Percentiles rank a stretch among this genome's conserved stretches.
phyloP scores from a whole-genome alignment of 148 eudicot genomes.

The Mesembryanthemum crystallinum region DNA sequence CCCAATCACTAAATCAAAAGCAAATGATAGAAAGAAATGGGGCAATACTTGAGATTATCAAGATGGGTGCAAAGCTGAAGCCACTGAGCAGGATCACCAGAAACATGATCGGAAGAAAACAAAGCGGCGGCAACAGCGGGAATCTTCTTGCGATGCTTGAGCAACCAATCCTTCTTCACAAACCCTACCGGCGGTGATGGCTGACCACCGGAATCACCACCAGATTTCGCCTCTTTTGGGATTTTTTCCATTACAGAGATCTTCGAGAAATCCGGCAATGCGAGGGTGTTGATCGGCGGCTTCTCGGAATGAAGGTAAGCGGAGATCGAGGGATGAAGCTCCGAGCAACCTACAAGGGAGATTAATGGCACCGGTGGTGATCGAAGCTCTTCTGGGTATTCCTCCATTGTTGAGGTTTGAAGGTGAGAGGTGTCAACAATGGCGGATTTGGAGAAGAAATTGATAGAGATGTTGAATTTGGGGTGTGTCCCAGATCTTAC shows the following conservation, averaged over 20 bases:
- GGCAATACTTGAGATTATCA: constrained; percentile 70
- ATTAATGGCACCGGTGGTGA: constrained; percentile 87
- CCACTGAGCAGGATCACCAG: constrained; percentile 94
- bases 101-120: constrained; percentile 51
- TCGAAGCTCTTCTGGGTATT: constrained; percentile 83
- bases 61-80: constrained; percentile 73
- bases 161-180: constrained; percentile 75
- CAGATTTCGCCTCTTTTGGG: constrained; percentile 10
- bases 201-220: constrained; percentile 12
- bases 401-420: constrained; percentile 52
- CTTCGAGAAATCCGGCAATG: constrained; percentile 84
- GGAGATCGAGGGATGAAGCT: constrained; percentile 67
- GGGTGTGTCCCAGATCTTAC: too few relatives aligned
- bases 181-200: constrained; percentile 41
- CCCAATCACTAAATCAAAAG: background rate
- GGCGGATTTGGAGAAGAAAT: background rate
- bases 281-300: constrained; percentile 89
- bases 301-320: constrained; percentile 70
- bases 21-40: background rate
- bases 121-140: constrained; percentile 76
- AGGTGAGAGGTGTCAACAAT: background rate
- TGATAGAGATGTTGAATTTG: too few relatives aligned
- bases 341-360: constrained; percentile 62
- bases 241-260: constrained; percentile 48
- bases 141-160: constrained; percentile 77